A percentile compares a stretch with the other conserved stretches of the same genome.
Evolutionary conservation across 345 rosid species (phyloP).

Genomic region (Mallotus nudiflorus): DNA sequence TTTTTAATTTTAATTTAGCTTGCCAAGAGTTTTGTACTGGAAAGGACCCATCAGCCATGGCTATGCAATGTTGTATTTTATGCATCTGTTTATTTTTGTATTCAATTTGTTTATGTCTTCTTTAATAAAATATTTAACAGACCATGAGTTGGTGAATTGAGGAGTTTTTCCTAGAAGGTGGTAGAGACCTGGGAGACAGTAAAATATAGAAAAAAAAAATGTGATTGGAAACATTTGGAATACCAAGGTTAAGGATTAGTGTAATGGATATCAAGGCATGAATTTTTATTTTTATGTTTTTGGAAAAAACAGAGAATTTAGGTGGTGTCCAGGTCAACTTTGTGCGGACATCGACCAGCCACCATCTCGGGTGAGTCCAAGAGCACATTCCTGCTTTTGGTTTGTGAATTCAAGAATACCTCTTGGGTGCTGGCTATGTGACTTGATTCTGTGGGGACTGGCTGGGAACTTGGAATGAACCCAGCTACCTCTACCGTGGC

Average conservation of each 20-base stretch:
- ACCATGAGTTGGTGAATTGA: not conserved
- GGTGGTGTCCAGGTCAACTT: no score
- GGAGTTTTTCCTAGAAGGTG: not conserved
- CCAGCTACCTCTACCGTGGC: no score
- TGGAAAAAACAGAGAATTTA: no score
- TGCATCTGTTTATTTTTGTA: not conserved
- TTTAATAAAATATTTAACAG: not conserved
- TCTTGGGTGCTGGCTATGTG: no score
- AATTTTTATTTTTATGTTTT: no score
- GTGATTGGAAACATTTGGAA: not conserved
- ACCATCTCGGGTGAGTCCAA: no score
- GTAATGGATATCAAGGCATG: not conserved
- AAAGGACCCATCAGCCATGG: not conserved
- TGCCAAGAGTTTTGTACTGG: not conserved
- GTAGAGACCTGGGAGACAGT: not conserved
- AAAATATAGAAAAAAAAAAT: not conserved
- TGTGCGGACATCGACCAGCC: no score
- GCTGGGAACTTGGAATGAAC: no score
- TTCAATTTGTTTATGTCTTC: not conserved
- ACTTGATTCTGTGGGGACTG: no score
- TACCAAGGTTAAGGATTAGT: not conserved
- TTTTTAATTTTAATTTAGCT: not conserved
- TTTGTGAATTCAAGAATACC: no score
- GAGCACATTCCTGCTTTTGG: no score
- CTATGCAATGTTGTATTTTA: not conserved